Evolutionary conservation across 2,329 filamentous ascomycete species (phyloP).

Genomic region (Trichoderma atroviride): DNA sequence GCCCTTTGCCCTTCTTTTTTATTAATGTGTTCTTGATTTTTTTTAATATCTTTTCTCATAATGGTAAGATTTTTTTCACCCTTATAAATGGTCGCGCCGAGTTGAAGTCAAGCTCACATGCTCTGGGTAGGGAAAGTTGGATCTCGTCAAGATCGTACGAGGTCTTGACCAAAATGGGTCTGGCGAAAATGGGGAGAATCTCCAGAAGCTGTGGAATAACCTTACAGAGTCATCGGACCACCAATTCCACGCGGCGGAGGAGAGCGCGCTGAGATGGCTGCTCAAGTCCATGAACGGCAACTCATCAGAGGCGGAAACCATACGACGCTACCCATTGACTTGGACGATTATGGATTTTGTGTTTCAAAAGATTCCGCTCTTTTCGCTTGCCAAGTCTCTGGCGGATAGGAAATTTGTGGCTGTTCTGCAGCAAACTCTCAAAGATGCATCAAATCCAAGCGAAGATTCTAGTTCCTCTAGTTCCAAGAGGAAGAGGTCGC

Average conservation of each 20-base stretch:
- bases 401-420: conserved; percentile 68
- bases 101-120: conserved; percentile 15
- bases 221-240: conserved; percentile 48
- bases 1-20: conserved; percentile 12
- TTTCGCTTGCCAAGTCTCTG: conserved; percentile 70
- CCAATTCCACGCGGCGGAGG: conserved; percentile 56
- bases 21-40: not conserved
- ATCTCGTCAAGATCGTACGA: conserved; percentile 56
- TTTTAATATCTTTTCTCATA: not conserved
- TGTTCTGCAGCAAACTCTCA: conserved; percentile 67
- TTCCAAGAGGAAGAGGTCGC: conserved; percentile 51
- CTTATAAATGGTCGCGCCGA: conserved; percentile 7
- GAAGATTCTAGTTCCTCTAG: conserved; percentile 29
- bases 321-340: conserved; percentile 58
- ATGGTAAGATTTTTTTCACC: conserved; percentile 15
- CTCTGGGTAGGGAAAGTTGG: conserved; percentile 36
- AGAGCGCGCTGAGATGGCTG: conserved; percentile 63
- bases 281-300: conserved; percentile 61
- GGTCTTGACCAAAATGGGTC: conserved; percentile 57
- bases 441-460: conserved; percentile 53
- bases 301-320: conserved; percentile 51
- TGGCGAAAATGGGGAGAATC: conserved; percentile 49
- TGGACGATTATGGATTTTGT: conserved; percentile 66
- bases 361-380: conserved; percentile 66
- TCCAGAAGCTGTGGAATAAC: conserved; percentile 53